These are phyloP conservation scores for Cryptosporidium viatorum DNA, from an alignment of 169 alveolate genomes.

Conservation along the genomic window DNA sequence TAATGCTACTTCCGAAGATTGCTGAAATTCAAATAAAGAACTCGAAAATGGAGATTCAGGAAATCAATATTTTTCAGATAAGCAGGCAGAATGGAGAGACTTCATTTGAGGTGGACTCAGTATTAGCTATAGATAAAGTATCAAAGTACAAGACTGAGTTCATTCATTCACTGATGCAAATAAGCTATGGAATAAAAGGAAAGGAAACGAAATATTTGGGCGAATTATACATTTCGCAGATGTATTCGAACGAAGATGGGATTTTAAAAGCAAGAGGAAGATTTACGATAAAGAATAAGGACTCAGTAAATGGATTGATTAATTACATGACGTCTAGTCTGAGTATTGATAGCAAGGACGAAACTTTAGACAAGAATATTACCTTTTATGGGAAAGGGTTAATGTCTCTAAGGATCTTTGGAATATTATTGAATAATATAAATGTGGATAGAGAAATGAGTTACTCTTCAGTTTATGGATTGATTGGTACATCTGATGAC, in stretches of 20 bases:
- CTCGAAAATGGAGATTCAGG: constrained; percentile 19
- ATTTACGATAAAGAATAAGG: constrained; percentile 47
- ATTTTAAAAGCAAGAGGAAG: constrained; percentile 24
- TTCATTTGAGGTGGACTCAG: constrained; percentile 57
- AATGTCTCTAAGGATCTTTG: constrained; percentile 49
- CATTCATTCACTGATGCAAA: constrained; percentile 27
- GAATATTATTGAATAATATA: constrained; percentile 22
- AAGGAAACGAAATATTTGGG: constrained; percentile 1
- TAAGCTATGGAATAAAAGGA: constrained; percentile 41
- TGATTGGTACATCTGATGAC: background rate
- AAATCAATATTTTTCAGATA: constrained; percentile 47
- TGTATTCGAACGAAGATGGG: constrained; percentile 2
- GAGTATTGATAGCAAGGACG: background rate
- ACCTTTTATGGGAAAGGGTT: constrained; percentile 56
- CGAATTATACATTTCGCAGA: constrained; percentile 26
- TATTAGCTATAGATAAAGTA: background rate
- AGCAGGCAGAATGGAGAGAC: constrained; percentile 34
- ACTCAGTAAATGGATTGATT: constrained; percentile 7
- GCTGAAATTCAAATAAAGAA: constrained; percentile 38
- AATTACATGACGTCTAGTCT: constrained; percentile 5
- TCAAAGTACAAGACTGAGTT: constrained; percentile 15
- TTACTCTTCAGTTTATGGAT: background rate
- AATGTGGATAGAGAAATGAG: constrained; percentile 7
- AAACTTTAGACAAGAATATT: background rate
- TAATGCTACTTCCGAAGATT: constrained; percentile 29